Evolutionary conservation across 2,329 filamentous ascomycete species (phyloP), one percentile per base, ranked within the genome.

Genomic region (Alternaria panax): DNA sequence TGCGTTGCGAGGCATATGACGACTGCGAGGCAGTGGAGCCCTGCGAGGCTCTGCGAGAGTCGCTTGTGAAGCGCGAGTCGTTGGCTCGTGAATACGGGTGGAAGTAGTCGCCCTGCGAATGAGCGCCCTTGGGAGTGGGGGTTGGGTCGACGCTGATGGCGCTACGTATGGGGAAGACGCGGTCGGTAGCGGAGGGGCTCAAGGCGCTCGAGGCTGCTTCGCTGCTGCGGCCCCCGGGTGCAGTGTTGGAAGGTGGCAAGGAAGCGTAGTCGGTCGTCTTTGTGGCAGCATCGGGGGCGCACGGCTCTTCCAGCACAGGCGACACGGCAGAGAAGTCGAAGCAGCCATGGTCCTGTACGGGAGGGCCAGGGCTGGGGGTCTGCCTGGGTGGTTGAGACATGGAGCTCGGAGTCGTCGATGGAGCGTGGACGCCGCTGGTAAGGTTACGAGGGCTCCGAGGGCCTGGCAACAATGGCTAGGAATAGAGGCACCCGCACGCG

Each of bases 111-210:
- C 57, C 62, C 16, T 65, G 64, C 40, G 60, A 58, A 59, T 51
- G 20, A 5, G 59, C 41, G 63, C 71, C 46, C 43, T 59, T 61
- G 7, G 61, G 56, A 7, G 64, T 70, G 4, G 75, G 75, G 5
- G 79, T 82, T 2, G 80, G 86, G 66, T 91, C 88, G 40, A 93
- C 86, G 7, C 87, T 91, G 24, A 94, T 83, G 42, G 92, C 88
- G n/a, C 90, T 93, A 48, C 90, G 87, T 30, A 94, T 90, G n/a
- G 91, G 91, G 57, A 91, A 94, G 5, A 94, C 90, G 54, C 90
- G 85, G 69, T 93, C 85, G 46, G 79, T 73, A 5, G 77, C 67
- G 38, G 73, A 75, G 18, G 81, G 80, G 63, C 80, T 82, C 47
- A 81, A 66, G 7, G 68, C 52, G 41, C 70, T 75, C 24, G 41